A percentile compares a stretch with the other conserved stretches of the same genome.
Conservation (phyloP, 73 alveolate genomes). For the Diophrys sp. region DNA sequence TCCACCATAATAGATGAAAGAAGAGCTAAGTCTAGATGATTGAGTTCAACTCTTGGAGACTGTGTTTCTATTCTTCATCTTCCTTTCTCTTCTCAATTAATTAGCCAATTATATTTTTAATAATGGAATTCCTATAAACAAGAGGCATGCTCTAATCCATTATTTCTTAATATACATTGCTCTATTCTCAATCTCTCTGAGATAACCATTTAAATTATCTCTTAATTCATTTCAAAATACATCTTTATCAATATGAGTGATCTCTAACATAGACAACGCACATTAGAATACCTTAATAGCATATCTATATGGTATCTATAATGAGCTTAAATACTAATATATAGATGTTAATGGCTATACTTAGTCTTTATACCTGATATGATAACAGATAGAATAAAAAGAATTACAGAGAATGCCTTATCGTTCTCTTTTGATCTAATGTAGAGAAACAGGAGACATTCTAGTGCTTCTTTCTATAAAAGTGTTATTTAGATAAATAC, state of each 20-base stretch:
- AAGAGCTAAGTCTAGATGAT: too few species aligned
- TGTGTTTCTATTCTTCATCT: too few species aligned
- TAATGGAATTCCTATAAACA: too few species aligned
- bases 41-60: too few species aligned
- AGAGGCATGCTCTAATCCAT: too few species aligned
- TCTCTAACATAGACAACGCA: neutral
- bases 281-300: neutral
- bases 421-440: neutral
- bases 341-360: neutral
- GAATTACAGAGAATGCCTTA: neutral
- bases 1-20: too few species aligned
- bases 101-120: too few species aligned
- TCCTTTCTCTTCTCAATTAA: too few species aligned
- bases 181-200: neutral
- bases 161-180: too few species aligned
- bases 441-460: neutral
- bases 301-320: neutral
- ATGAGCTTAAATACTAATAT: neutral
- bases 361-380: neutral
- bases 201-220: neutral
- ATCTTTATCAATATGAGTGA: neutral
- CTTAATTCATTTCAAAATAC: neutral
- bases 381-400: neutral
- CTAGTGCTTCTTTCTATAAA: neutral
- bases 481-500: neutral